Base-by-base conservation (phyloP, 2,329 filamentous ascomycete genomes). In the Curvularia spicifera region DNA sequence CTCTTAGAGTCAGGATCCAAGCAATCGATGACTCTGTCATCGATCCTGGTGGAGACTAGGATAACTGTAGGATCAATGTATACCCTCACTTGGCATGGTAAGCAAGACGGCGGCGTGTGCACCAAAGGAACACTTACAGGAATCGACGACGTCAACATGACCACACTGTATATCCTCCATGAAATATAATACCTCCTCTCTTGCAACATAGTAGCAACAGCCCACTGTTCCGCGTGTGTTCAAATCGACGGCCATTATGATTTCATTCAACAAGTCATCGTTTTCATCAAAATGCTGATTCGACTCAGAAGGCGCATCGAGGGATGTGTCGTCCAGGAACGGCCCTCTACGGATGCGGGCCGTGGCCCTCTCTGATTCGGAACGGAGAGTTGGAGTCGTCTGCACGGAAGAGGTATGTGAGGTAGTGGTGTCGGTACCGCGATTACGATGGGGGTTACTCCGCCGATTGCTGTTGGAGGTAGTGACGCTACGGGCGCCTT, bases 181-280 rank as follows among this genome's bases (percentile, higher is more conserved):
- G 43, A 97, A 82, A 57, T 85, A 89, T 3, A 97, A 76, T 35
- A 83, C 86, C 68, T 91, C 88, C 39, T 92, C 86, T 26, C 83
- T 79, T 5, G 88, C 87, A 46, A 89, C 81, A 71, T 94, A 97
- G 71, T 94, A 96, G 45, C 91, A 89, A 74, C 93, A 97, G 0
- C 94, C 94, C 18, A 97, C 82, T 0, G 84, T 87, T 0, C 85
- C 87, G 29, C 85, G 84, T n/a, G 88, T 84, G 61, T 84, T 87
- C 73, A 94, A 82, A 57, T 96, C 88, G 24, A 97, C 80, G 0
- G 91, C 91, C 87, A 96, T 91, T 57, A 96, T 84, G 26, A 92
- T 78, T 71, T 95, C 91, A 55, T 85, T 84, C 37, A 87, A 71
- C 0, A 79, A 71, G 55, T 88, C 85, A 8, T 88, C 85, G 6